Evolutionary conservation across 345 rosid genomes (phyloP), one percentile per base, ranked within the genome.

Genomic region (Stellera chamaejasme): DNA sequence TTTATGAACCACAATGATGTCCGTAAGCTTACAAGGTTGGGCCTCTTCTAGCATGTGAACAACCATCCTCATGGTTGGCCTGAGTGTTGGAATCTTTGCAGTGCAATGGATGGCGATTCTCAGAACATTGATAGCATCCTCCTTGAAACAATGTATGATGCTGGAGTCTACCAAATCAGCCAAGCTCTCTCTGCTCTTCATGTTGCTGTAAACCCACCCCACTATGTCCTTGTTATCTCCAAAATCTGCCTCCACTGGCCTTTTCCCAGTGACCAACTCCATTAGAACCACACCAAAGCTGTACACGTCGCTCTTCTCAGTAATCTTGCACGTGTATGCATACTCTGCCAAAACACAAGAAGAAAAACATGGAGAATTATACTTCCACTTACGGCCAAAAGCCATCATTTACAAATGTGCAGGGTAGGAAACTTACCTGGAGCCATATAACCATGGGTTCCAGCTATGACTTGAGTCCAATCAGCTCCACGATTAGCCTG

Each of bases 361-460:
- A 48, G 27, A 4, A 28, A 28, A 47, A 56, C 44, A 27, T 3
- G 6, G 27, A 52, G 49, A 10, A 25, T 48, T 13, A 43, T 13
- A n/a, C 56, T 46, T 43, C 51, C 46, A 23, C 15, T 23, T 36
- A 58, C 16, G 48, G 1, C 23, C 23, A 19, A 43, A 10, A 53
- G 16, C 19, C 4, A 26, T 25, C 10, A 36, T 12, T 27, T 13
- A 8, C 39, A 5, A 32, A 32, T 32, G 39, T 32, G 7, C 39
- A 32, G 9, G 8, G 16, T 16, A 54, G 27, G 51, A 39, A 59
- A 27, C 16, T 54, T 82, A 88, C 98, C 98, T 6, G 98, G 98
- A 62, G 98, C 95, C 45, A 91, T 88, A 75, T 91, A 91, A 19
- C 98, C 98, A 28, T 64, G 71, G 59, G 98, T 85, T 55, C 98